These are phyloP conservation scores for Pontederia crassipes DNA, from an alignment of 176 grass and related monocot species.

Conservation along the genomic window DNA sequence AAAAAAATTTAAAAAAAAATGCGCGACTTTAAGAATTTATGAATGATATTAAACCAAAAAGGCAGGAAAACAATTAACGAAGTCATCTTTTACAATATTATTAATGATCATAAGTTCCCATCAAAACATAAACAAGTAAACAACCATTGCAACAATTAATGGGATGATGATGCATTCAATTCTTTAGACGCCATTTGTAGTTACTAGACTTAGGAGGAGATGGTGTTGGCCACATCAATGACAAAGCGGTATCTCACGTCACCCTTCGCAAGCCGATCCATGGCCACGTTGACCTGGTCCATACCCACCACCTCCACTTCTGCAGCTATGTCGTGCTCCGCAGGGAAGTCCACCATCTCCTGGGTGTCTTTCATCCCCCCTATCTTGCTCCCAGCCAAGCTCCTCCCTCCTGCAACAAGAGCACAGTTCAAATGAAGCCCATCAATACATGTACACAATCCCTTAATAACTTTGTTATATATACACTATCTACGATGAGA, in stretches of 20 bases:
- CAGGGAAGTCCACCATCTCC: slow-evolving; percentile 24
- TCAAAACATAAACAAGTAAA: no score
- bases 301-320: slow-evolving; percentile 26
- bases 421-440: neutral
- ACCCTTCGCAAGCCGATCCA: slow-evolving; percentile 18
- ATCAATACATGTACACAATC: neutral
- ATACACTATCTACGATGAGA: neutral
- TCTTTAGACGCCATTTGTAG: no score
- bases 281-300: slow-evolving; percentile 16
- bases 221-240: slow-evolving; percentile 17
- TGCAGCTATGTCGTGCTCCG: slow-evolving; percentile 10
- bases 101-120: no score
- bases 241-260: slow-evolving; percentile 31
- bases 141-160: no score
- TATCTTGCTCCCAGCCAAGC: slow-evolving; percentile 19
- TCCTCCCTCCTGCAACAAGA: slow-evolving; percentile 15
- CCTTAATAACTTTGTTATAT: neutral
- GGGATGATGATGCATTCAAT: no score
- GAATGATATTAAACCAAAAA: no score
- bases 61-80: no score
- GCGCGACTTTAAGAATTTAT: no score
- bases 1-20: no score
- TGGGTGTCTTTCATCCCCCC: slow-evolving; percentile 20
- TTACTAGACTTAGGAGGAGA: neutral
- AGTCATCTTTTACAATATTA: no score